Conservation (phyloP, 805 yeast genomes). For the Kodamaea fukazawae region DNA sequence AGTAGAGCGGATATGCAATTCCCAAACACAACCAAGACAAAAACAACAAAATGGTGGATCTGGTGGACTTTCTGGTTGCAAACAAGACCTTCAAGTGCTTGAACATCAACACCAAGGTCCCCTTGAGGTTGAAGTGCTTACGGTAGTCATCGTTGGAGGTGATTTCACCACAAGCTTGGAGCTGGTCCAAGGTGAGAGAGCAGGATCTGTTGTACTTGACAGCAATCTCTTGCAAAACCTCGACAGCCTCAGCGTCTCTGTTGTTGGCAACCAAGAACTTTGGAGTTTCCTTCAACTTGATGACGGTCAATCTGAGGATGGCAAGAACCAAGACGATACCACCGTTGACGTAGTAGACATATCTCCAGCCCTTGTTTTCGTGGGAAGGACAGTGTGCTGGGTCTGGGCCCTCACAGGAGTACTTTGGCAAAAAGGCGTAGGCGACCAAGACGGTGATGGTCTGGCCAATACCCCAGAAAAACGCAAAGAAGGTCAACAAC, state of each 20-base stretch:
- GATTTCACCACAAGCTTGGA: conserved; percentile 19
- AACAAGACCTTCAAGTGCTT: conserved; percentile 14
- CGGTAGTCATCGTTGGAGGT: conserved; percentile 20
- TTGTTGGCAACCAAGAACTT: conserved; percentile 53
- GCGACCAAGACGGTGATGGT: conserved; percentile 49
- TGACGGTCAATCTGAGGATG: conserved; percentile 29
- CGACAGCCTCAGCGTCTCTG: conserved; percentile 48
- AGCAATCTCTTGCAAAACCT: conserved; percentile 44
- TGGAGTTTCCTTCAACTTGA: conserved; percentile 53
- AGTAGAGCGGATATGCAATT: conserved; percentile 52
- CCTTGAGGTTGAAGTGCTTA: conserved; percentile 9
- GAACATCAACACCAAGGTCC: conserved; percentile 5
- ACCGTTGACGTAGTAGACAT: conserved; percentile 45
- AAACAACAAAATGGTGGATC: conserved; percentile 12
- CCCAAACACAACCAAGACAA: conserved; percentile 42
- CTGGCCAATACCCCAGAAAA: conserved; percentile 47
- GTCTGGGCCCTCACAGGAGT: conserved; percentile 41
- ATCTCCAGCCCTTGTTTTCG: conserved; percentile 61
- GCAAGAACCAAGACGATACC: conserved; percentile 44
- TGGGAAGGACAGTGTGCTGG: conserved; percentile 41
- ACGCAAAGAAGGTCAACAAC: conserved; percentile 47
- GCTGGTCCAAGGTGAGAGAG: conserved; percentile 23
- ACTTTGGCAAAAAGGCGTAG: conserved; percentile 55
- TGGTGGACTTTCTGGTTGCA: conserved; percentile 8
- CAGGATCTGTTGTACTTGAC: conserved; percentile 17